A percentile compares a stretch with the other conserved stretches of the same genome.
phyloP scores from a whole-genome alignment of 2,329 filamentous ascomycete genomes.

The Sporothrix pallida region DNA sequence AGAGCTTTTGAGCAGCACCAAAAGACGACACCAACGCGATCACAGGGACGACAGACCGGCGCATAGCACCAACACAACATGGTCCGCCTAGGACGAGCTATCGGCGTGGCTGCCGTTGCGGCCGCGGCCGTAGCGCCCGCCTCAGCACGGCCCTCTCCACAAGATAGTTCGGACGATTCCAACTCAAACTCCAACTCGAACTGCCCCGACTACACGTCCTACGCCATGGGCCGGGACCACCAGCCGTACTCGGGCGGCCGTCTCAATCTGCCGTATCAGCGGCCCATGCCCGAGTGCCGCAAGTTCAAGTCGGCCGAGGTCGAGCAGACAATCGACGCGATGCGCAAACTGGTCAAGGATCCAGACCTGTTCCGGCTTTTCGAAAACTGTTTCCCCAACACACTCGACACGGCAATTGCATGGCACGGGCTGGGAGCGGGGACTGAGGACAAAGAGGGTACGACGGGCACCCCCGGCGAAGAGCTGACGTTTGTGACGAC shows the following conservation, averaged over 20 bases:
- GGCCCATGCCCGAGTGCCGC: constrained; percentile 70
- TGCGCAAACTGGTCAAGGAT: constrained; percentile 45
- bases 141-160: background rate
- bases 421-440: constrained; percentile 48
- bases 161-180: background rate
- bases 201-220: constrained; percentile 42
- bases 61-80: background rate
- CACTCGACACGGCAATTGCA: constrained; percentile 50
- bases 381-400: constrained; percentile 77
- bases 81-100: constrained; percentile 1
- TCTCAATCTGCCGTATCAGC: constrained; percentile 46
- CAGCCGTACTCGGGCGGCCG: constrained; percentile 44
- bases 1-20: too few relatives aligned
- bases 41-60: background rate
- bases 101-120: constrained; percentile 8
- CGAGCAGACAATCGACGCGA: constrained; percentile 66
- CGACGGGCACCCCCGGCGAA: constrained; percentile 57
- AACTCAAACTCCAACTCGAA: background rate
- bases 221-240: constrained; percentile 41
- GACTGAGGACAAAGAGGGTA: background rate
- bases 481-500: constrained; percentile 71
- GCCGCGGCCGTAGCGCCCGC: background rate
- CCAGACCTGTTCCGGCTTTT: constrained; percentile 73
- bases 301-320: constrained; percentile 74
- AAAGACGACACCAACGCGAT: background rate